These are phyloP conservation scores for Fusarium temperatum DNA, from an alignment of 2,329 filamentous ascomycete genomes.

Conservation along the genomic window DNA sequence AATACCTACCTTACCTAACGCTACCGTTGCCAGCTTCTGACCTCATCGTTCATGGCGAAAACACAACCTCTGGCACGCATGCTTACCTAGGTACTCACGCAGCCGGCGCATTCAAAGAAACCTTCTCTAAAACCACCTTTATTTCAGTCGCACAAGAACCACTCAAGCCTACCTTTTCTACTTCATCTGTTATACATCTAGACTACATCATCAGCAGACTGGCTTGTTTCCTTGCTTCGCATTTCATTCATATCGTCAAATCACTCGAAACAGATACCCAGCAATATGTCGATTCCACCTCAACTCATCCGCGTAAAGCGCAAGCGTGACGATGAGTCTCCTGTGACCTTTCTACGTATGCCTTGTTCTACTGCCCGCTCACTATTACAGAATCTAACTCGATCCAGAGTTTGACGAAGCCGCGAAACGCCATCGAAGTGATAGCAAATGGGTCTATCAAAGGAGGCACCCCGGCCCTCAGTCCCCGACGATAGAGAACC, in stretches of 20 bases:
- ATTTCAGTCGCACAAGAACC: neutral
- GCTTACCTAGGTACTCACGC: neutral
- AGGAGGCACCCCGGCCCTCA: conserved; percentile 53
- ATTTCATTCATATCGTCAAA: neutral
- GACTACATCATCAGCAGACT: neutral
- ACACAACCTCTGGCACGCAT: neutral
- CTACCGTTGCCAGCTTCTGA: conserved; percentile 18
- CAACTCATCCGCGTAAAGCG: conserved; percentile 69
- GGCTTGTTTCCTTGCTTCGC: neutral
- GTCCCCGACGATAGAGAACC: conserved; percentile 38
- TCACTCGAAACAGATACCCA: neutral
- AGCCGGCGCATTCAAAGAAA: neutral
- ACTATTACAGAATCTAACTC: conserved; percentile 25
- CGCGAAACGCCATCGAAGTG: conserved; percentile 63
- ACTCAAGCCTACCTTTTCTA: neutral
- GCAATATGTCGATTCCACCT: conserved; percentile 64
- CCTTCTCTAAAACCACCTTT: neutral
- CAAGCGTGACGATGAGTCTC: conserved; percentile 63
- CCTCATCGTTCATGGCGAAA: conserved; percentile 21
- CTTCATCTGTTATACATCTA: neutral
- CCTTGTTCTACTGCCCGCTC: conserved; percentile 21
- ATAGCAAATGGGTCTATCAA: conserved; percentile 64
- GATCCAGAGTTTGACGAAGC: conserved; percentile 60
- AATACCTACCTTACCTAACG: neutral
- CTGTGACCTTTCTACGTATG: conserved; percentile 66